Evolutionary conservation across 2,329 filamentous ascomycete species (phyloP).

Genomic region (Diaporthe sp.): DNA sequence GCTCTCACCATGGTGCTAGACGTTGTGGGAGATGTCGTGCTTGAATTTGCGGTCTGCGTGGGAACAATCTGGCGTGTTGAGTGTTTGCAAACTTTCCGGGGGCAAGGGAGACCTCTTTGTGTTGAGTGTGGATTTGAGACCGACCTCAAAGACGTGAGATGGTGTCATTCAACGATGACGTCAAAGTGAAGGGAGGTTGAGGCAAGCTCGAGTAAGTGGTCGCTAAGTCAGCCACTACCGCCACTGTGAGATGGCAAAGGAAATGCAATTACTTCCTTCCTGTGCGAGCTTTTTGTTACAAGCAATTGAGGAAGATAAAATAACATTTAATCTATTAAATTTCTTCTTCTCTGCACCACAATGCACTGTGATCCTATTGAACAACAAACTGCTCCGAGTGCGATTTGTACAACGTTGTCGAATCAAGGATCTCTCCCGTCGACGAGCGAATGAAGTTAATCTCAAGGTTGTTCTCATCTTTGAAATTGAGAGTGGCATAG

Average conservation of each 20-base stretch:
- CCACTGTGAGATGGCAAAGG: not conserved
- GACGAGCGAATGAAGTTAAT: constrained; percentile 65
- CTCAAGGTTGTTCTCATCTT: constrained; percentile 60
- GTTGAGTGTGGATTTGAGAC: not conserved
- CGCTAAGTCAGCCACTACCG: not conserved
- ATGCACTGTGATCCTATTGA: constrained; percentile 46
- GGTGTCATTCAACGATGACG: constrained; percentile 37
- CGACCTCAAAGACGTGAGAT: constrained; percentile 17
- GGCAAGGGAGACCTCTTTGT: not conserved
- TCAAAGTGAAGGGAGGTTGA: constrained; percentile 27
- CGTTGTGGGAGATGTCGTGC: too few relatives aligned
- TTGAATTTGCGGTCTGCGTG: too few relatives aligned
- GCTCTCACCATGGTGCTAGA: constrained; percentile 60
- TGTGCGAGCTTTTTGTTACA: not conserved
- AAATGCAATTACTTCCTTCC: too few relatives aligned
- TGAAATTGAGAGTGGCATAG: constrained; percentile 63
- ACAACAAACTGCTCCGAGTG: constrained; percentile 62
- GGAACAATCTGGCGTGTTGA: too few relatives aligned
- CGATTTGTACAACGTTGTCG: constrained; percentile 62
- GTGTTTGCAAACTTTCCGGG: not conserved
- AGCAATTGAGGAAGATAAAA: not conserved
- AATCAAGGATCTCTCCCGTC: constrained; percentile 64
- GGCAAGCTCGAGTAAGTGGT: not conserved
- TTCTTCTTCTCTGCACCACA: not conserved
- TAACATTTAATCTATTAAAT: not conserved